These are phyloP conservation scores for Mycena vitilis DNA, from an alignment of 768 basidiomycete genomes.

Conservation along the genomic window DNA sequence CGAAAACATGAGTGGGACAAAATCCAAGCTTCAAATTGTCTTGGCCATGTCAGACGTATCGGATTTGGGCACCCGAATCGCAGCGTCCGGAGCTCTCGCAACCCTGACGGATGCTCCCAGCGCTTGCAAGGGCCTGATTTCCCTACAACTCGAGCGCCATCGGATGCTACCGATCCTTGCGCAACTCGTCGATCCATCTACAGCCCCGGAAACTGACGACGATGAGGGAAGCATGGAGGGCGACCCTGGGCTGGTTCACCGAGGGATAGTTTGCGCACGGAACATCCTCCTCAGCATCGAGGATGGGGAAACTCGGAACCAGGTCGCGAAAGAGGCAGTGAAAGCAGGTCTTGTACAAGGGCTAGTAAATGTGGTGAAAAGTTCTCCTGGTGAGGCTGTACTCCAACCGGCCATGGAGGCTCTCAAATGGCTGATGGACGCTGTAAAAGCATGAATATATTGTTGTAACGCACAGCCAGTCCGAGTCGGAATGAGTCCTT, in stretches of 20 bases:
- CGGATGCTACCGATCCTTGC: slow-evolving; percentile 75
- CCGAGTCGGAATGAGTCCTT: background rate
- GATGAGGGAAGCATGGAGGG: slow-evolving; percentile 49
- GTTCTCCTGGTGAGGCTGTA: slow-evolving; percentile 53
- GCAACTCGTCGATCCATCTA: slow-evolving; percentile 72
- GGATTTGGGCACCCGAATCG: slow-evolving; percentile 85
- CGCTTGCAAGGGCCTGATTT: slow-evolving; percentile 71
- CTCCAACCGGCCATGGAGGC: slow-evolving; percentile 63
- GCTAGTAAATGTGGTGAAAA: slow-evolving; percentile 63
- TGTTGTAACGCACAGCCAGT: slow-evolving; percentile 10
- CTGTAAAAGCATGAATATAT: slow-evolving; percentile 15
- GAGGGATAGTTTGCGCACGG: slow-evolving; percentile 79
- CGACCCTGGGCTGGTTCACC: slow-evolving; percentile 77
- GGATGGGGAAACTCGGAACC: slow-evolving; percentile 50
- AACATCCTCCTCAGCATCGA: slow-evolving; percentile 68
- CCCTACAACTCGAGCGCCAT: slow-evolving; percentile 73
- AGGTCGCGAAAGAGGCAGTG: slow-evolving; percentile 63
- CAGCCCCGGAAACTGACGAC: slow-evolving; percentile 47
- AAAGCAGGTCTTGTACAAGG: slow-evolving; percentile 64
- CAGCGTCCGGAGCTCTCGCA: slow-evolving; percentile 93
- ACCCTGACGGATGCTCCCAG: slow-evolving; percentile 73
- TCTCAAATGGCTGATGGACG: slow-evolving; percentile 51
- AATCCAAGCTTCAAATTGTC: slow-evolving; percentile 82
- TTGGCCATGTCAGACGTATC: slow-evolving; percentile 89
- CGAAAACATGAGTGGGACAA: slow-evolving; percentile 51